Evolutionary conservation across 495 filamentous ascomycete species (phyloP).

Genomic region (Neurospora sp.): DNA sequence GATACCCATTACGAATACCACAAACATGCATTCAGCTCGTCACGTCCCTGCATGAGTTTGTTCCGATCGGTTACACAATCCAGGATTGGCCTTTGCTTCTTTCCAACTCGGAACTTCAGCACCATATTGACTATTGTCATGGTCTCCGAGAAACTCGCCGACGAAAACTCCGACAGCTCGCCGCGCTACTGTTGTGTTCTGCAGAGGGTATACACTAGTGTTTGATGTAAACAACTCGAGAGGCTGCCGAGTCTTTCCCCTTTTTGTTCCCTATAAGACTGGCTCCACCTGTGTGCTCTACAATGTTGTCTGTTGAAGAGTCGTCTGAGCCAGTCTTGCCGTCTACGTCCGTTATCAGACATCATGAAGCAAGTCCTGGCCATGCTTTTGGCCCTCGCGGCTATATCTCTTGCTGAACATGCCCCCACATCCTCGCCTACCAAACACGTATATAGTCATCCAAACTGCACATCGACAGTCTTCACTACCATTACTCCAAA

Average conservation of each 20-base stretch:
- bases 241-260: not conserved
- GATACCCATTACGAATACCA: slow-evolving; percentile 10
- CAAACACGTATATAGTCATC: not conserved
- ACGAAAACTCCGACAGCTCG: not conserved
- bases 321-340: not conserved
- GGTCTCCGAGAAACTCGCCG: not conserved
- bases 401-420: not conserved
- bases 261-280: not conserved
- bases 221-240: not conserved
- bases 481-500: not conserved
- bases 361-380: not conserved
- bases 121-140: not conserved
- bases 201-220: not conserved
- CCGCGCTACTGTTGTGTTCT: not conserved
- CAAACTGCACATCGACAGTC: not conserved
- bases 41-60: not conserved
- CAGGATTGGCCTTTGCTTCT: not conserved
- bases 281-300: not conserved
- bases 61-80: not conserved
- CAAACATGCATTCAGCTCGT: not conserved
- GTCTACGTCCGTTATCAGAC: not conserved
- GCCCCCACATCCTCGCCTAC: not conserved
- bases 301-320: not conserved
- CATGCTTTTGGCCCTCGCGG: not conserved
- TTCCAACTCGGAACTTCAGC: not conserved